Evolutionary conservation across 805 yeast species (phyloP).

Genomic region (Saccharomycodes ludwigii): DNA sequence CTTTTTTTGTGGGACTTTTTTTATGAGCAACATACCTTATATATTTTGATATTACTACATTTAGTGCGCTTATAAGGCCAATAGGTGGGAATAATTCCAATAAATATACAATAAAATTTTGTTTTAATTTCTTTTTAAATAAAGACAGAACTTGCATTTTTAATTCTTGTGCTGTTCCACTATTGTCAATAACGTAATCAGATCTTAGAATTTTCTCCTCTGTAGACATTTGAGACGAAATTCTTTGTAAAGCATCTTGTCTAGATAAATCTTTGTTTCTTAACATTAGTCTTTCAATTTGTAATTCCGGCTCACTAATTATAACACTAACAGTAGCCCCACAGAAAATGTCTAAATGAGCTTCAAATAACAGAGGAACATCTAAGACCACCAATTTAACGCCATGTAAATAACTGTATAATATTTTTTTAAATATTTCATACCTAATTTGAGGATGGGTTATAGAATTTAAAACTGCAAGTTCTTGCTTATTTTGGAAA

Average conservation of each 20-base stretch:
- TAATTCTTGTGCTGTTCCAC: constrained; percentile 32
- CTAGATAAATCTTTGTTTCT: constrained; percentile 57
- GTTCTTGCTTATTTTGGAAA: constrained; percentile 51
- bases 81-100: constrained; percentile 31
- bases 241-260: constrained; percentile 62
- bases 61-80: constrained; percentile 23
- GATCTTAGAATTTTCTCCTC: constrained; percentile 44
- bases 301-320: constrained; percentile 39
- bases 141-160: constrained; percentile 30
- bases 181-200: constrained; percentile 59
- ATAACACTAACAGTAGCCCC: constrained; percentile 59
- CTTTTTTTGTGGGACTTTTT: not conserved
- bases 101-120: constrained; percentile 21
- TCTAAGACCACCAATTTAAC: constrained; percentile 61
- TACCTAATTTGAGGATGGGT: constrained; percentile 77
- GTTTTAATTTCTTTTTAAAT: constrained; percentile 25
- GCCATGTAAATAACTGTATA: constrained; percentile 46
- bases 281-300: constrained; percentile 45
- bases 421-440: constrained; percentile 46
- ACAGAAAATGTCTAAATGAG: constrained; percentile 57
- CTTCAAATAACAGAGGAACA: constrained; percentile 83
- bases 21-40: no score
- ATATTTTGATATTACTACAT: constrained; percentile 16
- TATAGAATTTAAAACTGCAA: constrained; percentile 52
- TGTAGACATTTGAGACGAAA: constrained; percentile 63